Base-by-base conservation (phyloP, 2,329 filamentous ascomycete genomes). In the Beauveria bassiana region DNA sequence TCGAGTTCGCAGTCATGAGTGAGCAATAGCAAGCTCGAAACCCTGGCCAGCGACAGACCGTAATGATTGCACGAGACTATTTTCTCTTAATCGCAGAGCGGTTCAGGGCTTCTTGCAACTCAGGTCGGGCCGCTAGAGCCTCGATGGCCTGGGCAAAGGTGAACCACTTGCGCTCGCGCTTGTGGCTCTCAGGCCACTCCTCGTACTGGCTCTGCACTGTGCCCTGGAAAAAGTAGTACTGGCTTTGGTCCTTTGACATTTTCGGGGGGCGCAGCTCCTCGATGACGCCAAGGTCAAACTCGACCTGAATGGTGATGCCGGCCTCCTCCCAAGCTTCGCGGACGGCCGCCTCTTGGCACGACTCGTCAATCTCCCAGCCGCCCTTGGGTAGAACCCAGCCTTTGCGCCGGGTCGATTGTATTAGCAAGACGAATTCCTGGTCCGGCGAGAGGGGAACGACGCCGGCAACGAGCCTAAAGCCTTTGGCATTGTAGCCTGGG, bases 251-350 rank as follows among this genome's bases (percentile, higher is more conserved):
- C 72, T 86, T 86, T 64, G 85, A 85, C 62, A 79, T 79, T 73
- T 93, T 93, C 43, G 90, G 91, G 7, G 91, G 83, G 62, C 92
- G 86, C 73, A 86, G 89, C 76, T 99, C 95, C 60, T 87, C 79
- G 68, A 99, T 96, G 66, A 88, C 83, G 65, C 93, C 93, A 56
- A 99, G 83, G 74, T 96, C 91, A 72, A 88, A 89, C 69, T 89
- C 87, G 74, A 97, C 87, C 63, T 85, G 88, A 75, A 93, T 90
- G 69, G 89, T 81, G 70, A 98, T 96, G 70, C 95, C 95, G 47
- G 93, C 95, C 78, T 98, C 95, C 78, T 98, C 95, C 95, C 95
- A 98, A 64, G 95, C 95, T 76, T 99, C 95, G 67, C 95, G 80
- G 80, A 88, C 76, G 61, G 95, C 95, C 62, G 95, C 90, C 73